These are phyloP conservation scores for Candida ovalis DNA, from an alignment of 805 yeast species.

Conservation along the genomic window DNA sequence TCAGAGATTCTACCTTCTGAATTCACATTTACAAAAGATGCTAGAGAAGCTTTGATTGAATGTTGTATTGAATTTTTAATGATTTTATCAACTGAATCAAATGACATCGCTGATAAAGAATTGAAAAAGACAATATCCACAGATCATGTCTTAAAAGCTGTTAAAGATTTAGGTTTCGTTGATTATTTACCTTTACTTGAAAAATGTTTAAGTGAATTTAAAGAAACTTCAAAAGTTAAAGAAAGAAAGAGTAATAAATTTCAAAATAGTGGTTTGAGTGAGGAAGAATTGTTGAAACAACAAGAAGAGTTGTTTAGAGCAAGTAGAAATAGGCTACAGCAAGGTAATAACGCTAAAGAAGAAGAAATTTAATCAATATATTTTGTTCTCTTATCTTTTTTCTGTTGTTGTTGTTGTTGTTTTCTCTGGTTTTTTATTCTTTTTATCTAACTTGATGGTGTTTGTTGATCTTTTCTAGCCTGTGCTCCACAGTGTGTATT, in stretches of 20 bases:
- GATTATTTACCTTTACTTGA: conserved; percentile 82
- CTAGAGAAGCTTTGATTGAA: conserved; percentile 91
- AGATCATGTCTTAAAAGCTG: conserved; percentile 90
- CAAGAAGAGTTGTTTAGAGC: conserved; percentile 87
- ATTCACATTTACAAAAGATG: conserved; percentile 83
- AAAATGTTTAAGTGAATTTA: conserved; percentile 78
- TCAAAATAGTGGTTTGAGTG: conserved; percentile 86
- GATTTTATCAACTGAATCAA: conserved; percentile 89
- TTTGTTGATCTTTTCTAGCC: not conserved
- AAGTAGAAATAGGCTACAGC: conserved; percentile 33
- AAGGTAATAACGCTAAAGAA: conserved; percentile 18
- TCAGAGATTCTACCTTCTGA: conserved; percentile 89
- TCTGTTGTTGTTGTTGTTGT: not conserved
- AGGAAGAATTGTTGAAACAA: conserved; percentile 86
- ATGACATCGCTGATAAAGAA: conserved; percentile 95
- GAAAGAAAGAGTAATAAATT: conserved; percentile 91
- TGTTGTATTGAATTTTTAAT: conserved; percentile 95
- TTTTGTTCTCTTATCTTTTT: not conserved
- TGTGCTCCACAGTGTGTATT: not conserved
- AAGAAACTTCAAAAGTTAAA: conserved; percentile 80
- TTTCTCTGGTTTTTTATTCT: not conserved
- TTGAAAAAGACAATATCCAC: conserved; percentile 95
- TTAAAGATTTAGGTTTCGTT: conserved; percentile 80
- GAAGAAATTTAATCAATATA: conserved; percentile 8
- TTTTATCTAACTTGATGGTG: no score